These are phyloP conservation scores for Acacia confusa DNA, from an alignment of 306 rosid genomes.

Conservation along the genomic window DNA sequence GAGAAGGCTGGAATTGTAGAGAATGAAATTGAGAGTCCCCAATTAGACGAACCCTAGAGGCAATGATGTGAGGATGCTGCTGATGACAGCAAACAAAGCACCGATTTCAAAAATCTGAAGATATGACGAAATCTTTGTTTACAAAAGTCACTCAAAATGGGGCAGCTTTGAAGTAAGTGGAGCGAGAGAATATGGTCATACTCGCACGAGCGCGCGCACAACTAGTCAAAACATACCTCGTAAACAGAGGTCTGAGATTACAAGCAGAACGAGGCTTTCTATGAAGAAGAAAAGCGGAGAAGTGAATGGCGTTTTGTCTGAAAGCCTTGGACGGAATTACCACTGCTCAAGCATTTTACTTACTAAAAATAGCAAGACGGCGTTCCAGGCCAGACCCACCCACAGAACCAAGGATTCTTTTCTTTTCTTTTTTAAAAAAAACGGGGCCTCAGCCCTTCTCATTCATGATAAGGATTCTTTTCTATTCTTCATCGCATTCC, in stretches of 20 bases:
- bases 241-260: neutral
- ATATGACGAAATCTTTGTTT: neutral
- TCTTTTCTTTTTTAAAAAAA: too few species aligned
- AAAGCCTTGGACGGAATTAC: slow-evolving; percentile 15
- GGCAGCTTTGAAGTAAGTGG: neutral
- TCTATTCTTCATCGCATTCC: too few species aligned
- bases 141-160: neutral
- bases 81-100: slow-evolving; percentile 9
- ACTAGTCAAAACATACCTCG: neutral
- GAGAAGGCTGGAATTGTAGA: slow-evolving; percentile 1
- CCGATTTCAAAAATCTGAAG: slow-evolving; percentile 5
- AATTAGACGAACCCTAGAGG: slow-evolving; percentile 1
- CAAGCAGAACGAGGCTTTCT: neutral
- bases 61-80: neutral
- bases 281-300: slow-evolving; percentile 16
- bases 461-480: too few species aligned
- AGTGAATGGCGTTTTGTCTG: neutral
- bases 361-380: slow-evolving; percentile 40
- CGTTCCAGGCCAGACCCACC: neutral
- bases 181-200: neutral
- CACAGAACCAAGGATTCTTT: neutral
- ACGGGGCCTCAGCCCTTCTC: too few species aligned
- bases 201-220: neutral
- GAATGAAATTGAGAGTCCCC: slow-evolving; percentile 16
- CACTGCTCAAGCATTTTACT: neutral